Evolutionary conservation across 257 asterid species (phyloP), one percentile per base, ranked within the genome.

Genomic region (Paulownia fortunei): DNA sequence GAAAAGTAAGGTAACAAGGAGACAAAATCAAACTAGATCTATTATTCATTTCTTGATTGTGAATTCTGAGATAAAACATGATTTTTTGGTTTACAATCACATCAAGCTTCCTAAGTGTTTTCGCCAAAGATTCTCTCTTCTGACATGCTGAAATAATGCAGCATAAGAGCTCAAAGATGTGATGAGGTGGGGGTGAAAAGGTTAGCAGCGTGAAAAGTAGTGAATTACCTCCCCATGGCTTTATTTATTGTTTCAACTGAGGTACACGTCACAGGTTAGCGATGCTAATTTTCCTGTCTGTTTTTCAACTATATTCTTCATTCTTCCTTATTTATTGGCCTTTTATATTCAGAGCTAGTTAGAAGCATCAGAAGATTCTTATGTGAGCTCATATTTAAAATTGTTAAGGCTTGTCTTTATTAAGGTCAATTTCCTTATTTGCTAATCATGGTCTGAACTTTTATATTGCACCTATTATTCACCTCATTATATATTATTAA

Each of bases 131-230:
- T 76, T 82, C 69, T 19, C 16, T 69, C 69, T 74, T 73, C 82
- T 67, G 51, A 73, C 67, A 8, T 37, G 72, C 61, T 81, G 36
- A 63, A 61, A 49, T 26, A 34, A 66, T 88, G 88, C 93, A 89
- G 97, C 90, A 85, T 76, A 89, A 84, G 82, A 88, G 90, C 89
- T 85, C 89, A 86, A 89, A 84, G 86, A 84, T 88, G n/a, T 21
- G 89, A 84, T 65, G 93, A 83, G 85, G 82, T 86, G 81, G 84
- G 88, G 56, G 74, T 77, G 36, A 79, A 76, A 78, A 82, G 81
- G 79, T 81, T 84, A 55, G 88, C 91, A 16, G 85, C 81, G 59
- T 88, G 85, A 89, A 73, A 51, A 75, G 73, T 76, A 58, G 81
- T 74, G 51, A 37, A 66, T 21, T 64, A 67, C 70, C 32, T 47